These are phyloP conservation scores for Gnomoniopsis smithogilvyi DNA, from an alignment of 2,329 filamentous ascomycete species.

Conservation along the genomic window DNA sequence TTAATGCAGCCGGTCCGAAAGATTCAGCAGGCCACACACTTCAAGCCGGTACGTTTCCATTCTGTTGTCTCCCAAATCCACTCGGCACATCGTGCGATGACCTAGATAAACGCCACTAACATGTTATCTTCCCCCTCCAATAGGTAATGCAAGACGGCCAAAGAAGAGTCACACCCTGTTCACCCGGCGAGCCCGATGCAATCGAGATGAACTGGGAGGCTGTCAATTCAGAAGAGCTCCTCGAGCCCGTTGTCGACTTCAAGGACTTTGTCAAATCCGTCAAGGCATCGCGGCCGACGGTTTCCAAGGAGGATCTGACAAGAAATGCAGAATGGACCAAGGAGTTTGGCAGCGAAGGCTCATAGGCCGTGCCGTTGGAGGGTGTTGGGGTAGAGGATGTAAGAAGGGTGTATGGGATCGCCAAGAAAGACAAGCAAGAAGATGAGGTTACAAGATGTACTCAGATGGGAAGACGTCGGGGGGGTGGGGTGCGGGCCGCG, in stretches of 20 bases:
- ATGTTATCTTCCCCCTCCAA: not conserved
- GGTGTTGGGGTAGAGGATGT: not conserved
- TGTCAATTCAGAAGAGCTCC: constrained; percentile 76
- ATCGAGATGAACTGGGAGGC: constrained; percentile 94
- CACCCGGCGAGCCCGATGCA: constrained; percentile 81
- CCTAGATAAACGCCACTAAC: not conserved
- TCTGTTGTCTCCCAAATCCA: not conserved
- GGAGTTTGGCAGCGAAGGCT: constrained; percentile 92
- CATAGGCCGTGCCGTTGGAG: constrained; percentile 30
- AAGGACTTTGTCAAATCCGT: constrained; percentile 95
- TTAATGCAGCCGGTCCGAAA: constrained; percentile 97
- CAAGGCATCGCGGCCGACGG: constrained; percentile 82
- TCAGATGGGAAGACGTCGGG: not conserved
- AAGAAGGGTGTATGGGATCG: too few species aligned
- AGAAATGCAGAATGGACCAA: constrained; percentile 90
- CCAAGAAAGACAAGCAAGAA: not conserved
- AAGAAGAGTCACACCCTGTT: constrained; percentile 81
- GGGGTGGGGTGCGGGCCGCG: not conserved
- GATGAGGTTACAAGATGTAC: not conserved
- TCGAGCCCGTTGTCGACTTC: constrained; percentile 80
- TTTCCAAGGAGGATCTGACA: constrained; percentile 80
- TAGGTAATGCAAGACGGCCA: constrained; percentile 68
- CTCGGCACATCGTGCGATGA: not conserved
- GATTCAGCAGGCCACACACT: constrained; percentile 96
- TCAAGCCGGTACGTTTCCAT: constrained; percentile 70